phyloP scores from a whole-genome alignment of 352 stramenopile species.

The Globisporangium viniferum region DNA sequence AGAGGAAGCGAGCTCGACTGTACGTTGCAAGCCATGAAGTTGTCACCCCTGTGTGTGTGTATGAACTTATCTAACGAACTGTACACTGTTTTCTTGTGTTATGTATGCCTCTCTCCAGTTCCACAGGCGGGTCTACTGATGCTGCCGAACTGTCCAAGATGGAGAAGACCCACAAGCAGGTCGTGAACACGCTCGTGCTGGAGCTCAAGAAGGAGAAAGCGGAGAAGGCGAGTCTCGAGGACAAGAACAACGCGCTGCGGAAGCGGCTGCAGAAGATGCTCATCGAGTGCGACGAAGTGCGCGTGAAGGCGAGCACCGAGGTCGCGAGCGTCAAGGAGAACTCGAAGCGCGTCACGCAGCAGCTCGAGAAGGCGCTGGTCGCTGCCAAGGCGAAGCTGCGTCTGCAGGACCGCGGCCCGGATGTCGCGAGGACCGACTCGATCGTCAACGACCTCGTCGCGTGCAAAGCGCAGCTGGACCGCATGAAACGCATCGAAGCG shows the following conservation, averaged over 20 bases:
- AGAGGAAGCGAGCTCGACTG: conserved; percentile 43
- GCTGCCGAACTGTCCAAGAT: conserved; percentile 12
- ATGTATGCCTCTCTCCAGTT: conserved; percentile 10
- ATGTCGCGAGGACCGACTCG: conserved; percentile 43
- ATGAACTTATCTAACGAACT: neutral
- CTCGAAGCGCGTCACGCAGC: conserved; percentile 35
- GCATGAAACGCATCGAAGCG: conserved; percentile 43
- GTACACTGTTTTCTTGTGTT: neutral
- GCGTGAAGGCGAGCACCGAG: conserved; percentile 49
- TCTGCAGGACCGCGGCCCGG: conserved; percentile 54
- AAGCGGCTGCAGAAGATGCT: conserved; percentile 77
- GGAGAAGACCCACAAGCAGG: conserved; percentile 35
- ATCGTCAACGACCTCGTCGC: conserved; percentile 45
- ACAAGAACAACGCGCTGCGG: conserved; percentile 63
- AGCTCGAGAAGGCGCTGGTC: conserved; percentile 43
- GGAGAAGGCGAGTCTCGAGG: conserved; percentile 48
- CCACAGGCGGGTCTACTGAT: conserved; percentile 21
- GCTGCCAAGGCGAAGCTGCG: conserved; percentile 47
- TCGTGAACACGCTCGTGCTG: conserved; percentile 45
- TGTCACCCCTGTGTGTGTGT: neutral
- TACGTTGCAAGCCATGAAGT: conserved; percentile 23
- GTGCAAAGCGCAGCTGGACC: conserved; percentile 46
- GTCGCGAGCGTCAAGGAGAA: conserved; percentile 51
- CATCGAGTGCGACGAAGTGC: conserved; percentile 71
- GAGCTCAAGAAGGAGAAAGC: conserved; percentile 58